Conservation (phyloP, 2,329 filamentous ascomycete species). For the Didymella keratinophila region DNA sequence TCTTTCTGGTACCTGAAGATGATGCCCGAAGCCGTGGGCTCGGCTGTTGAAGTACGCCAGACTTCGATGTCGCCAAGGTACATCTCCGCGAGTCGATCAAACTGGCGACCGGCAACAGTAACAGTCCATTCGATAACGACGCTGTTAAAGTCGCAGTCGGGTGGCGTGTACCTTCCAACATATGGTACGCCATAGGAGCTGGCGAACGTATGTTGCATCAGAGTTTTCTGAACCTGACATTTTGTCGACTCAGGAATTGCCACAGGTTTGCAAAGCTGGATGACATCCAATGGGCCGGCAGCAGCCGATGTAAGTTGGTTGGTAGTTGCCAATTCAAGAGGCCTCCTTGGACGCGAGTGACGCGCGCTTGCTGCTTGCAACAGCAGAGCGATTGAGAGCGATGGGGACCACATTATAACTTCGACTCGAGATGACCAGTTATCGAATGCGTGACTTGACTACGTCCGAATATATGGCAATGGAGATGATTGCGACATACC, state of each 20-base stretch:
- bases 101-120: background rate
- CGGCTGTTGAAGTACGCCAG: background rate
- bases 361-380: slow-evolving; percentile 2
- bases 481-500: background rate
- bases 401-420: background rate
- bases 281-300: slow-evolving; percentile 4
- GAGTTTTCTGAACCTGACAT: slow-evolving; percentile 2
- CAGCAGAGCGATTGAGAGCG: background rate
- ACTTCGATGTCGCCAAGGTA: background rate
- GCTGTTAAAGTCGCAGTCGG: background rate
- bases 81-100: background rate
- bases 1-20: background rate
- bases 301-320: background rate
- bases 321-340: background rate
- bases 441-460: background rate
- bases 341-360: background rate
- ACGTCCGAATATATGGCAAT: background rate
- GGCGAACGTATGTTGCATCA: slow-evolving; percentile 10
- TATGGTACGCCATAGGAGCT: slow-evolving; percentile 11
- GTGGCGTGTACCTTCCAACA: background rate
- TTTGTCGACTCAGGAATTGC: background rate
- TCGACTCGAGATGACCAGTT: background rate
- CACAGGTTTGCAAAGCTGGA: slow-evolving; percentile 12
- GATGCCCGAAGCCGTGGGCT: background rate
- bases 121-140: slow-evolving; percentile 1